A percentile compares a stretch with the other conserved stretches of the same genome.
Conservation (phyloP, 768 basidiomycete species). For the Lentinula sp. region DNA sequence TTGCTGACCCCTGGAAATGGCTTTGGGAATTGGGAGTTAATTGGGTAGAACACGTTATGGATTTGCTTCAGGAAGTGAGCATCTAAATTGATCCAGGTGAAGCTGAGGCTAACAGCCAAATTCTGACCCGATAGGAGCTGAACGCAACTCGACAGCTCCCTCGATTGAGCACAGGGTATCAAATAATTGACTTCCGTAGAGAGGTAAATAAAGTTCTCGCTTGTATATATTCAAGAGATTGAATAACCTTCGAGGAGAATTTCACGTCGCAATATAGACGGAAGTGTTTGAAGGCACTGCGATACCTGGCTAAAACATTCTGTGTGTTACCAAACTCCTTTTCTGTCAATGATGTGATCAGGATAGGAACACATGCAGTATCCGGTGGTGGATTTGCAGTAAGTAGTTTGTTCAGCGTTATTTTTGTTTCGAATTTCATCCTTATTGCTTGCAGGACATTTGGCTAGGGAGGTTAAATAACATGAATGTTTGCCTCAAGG, state of each 20-base stretch:
- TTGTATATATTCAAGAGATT: no score
- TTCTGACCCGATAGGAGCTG: neutral
- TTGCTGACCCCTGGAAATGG: constrained; percentile 1
- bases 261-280: neutral
- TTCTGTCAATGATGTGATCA: neutral
- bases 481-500: constrained; percentile 6
- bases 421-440: no score
- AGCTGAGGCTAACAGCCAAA: neutral
- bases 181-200: neutral
- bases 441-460: constrained; percentile 4
- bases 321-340: constrained; percentile 2
- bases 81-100: neutral
- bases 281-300: neutral
- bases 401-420: neutral
- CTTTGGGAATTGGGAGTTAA: neutral
- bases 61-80: neutral
- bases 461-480: constrained; percentile 1
- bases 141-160: neutral
- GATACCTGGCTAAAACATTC: neutral
- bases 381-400: constrained; percentile 6
- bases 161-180: neutral
- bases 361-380: neutral
- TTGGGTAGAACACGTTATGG: neutral
- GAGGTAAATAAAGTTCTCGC: neutral
- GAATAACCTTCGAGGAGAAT: neutral